Conservation (phyloP, 305 asterid species). For the Rubia peregrina region DNA sequence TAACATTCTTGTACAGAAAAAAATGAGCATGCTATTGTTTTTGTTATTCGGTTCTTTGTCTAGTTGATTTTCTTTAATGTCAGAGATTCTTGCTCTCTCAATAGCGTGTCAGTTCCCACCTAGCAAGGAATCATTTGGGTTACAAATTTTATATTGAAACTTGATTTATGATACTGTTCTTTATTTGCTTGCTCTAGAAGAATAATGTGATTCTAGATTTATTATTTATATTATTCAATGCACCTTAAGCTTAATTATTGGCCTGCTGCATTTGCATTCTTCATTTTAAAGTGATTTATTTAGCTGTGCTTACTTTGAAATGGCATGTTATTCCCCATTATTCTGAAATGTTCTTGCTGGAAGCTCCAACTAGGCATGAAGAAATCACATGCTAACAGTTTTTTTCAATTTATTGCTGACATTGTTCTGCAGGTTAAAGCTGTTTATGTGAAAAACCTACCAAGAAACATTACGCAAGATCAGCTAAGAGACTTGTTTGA, state of each 20-base stretch:
- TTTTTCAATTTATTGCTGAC: neutral
- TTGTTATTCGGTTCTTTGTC: neutral
- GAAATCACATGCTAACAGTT: neutral
- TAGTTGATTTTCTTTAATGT: neutral
- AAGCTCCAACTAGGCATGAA: neutral
- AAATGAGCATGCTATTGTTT: neutral
- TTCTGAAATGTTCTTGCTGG: neutral
- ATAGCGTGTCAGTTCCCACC: neutral
- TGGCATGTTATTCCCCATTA: neutral
- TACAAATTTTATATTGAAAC: neutral
- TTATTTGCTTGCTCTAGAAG: neutral
- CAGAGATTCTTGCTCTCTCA: neutral
- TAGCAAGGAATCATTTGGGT: neutral
- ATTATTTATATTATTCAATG: neutral
- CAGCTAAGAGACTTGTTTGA: constrained; percentile 71
- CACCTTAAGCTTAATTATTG: neutral
- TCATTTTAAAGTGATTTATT: neutral
- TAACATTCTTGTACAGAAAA: neutral
- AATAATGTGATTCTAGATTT: neutral
- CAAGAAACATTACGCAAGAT: constrained; percentile 65
- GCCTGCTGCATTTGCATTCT: neutral
- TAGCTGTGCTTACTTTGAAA: neutral
- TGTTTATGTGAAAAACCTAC: constrained; percentile 83
- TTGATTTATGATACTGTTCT: neutral
- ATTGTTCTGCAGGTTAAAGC: constrained; percentile 60